Conservation (phyloP, 352 stramenopile species). For the Phytophthora megakarya region DNA sequence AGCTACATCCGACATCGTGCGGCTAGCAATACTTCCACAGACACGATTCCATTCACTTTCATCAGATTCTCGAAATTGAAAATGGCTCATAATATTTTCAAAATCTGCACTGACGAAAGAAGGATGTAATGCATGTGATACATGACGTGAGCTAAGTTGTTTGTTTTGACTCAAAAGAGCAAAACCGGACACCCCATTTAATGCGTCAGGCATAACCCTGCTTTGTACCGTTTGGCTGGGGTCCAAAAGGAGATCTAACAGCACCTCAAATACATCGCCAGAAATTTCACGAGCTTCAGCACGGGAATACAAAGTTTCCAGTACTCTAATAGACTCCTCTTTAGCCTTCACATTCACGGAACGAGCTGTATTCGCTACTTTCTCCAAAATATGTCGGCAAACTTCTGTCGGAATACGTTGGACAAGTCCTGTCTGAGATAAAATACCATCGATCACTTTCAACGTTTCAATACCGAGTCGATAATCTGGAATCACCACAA, state of each 20-base stretch:
- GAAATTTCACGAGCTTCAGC: slow-evolving; percentile 15
- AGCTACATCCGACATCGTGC: background rate
- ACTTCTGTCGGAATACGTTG: slow-evolving; percentile 22
- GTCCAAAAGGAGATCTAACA: slow-evolving; percentile 36
- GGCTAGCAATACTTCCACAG: slow-evolving; percentile 31
- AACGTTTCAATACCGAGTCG: slow-evolving; percentile 25
- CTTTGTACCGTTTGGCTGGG: slow-evolving; percentile 9
- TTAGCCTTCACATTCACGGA: slow-evolving; percentile 30
- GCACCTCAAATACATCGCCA: slow-evolving; percentile 19
- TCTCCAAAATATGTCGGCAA: slow-evolving; percentile 12
- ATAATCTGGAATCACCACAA: slow-evolving; percentile 20
- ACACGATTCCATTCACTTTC: slow-evolving; percentile 45
- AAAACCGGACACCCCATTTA: slow-evolving; percentile 21
- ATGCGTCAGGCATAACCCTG: slow-evolving; percentile 9
- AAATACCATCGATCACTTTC: slow-evolving; percentile 24
- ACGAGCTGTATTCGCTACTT: slow-evolving; percentile 3
- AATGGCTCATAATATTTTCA: slow-evolving; percentile 44
- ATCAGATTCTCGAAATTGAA: slow-evolving; percentile 36
- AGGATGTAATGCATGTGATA: slow-evolving; percentile 20
- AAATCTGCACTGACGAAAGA: slow-evolving; percentile 55
- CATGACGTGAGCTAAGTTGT: background rate
- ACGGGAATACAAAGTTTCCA: slow-evolving; percentile 26
- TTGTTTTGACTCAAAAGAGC: slow-evolving; percentile 28
- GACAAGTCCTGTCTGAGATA: slow-evolving; percentile 17
- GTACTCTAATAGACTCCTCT: slow-evolving; percentile 28